These are phyloP conservation scores for Sarocladium kiliense DNA, from an alignment of 2,329 filamentous ascomycete genomes.

Conservation along the genomic window DNA sequence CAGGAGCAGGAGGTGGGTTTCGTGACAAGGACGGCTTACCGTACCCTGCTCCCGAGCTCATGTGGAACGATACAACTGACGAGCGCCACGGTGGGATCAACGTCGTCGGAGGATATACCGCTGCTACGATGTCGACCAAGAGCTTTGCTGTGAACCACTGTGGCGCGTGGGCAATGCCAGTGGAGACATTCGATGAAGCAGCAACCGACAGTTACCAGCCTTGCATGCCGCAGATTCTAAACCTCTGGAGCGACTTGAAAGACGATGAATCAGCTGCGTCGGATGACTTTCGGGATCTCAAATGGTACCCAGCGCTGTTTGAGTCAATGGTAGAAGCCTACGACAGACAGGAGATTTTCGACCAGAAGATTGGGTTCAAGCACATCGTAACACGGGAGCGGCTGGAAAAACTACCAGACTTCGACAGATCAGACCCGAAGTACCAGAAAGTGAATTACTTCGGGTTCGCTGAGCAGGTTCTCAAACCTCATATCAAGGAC, in stretches of 20 bases:
- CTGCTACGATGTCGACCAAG: constrained; percentile 30
- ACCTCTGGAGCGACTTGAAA: constrained; percentile 16
- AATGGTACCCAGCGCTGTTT: constrained; percentile 15
- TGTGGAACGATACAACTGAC: constrained; percentile 14
- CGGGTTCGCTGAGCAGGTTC: constrained; percentile 34
- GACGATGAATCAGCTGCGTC: constrained; percentile 2
- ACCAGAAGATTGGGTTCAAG: constrained; percentile 17
- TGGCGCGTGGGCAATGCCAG: constrained; percentile 27
- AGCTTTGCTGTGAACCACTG: constrained; percentile 28
- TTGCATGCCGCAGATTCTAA: constrained; percentile 24
- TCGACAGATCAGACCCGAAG: constrained; percentile 9
- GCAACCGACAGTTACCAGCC: constrained; percentile 31
- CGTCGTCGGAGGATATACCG: constrained; percentile 24
- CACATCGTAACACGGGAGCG: constrained; percentile 15
- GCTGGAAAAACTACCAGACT: constrained; percentile 12
- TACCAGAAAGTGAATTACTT: constrained; percentile 32
- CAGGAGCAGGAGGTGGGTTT: constrained; percentile 16
- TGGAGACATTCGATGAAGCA: constrained; percentile 30
- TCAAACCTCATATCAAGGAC: constrained; percentile 32
- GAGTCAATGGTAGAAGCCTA: constrained; percentile 15
- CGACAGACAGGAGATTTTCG: constrained; percentile 14
- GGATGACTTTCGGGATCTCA: constrained; percentile 13
- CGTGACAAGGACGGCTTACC: constrained; percentile 12
- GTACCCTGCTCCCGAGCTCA: neutral
- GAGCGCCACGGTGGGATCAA: constrained; percentile 28